Conservation (phyloP, 176 grass and related monocot genomes). For the Tillandsia fasciculata region DNA sequence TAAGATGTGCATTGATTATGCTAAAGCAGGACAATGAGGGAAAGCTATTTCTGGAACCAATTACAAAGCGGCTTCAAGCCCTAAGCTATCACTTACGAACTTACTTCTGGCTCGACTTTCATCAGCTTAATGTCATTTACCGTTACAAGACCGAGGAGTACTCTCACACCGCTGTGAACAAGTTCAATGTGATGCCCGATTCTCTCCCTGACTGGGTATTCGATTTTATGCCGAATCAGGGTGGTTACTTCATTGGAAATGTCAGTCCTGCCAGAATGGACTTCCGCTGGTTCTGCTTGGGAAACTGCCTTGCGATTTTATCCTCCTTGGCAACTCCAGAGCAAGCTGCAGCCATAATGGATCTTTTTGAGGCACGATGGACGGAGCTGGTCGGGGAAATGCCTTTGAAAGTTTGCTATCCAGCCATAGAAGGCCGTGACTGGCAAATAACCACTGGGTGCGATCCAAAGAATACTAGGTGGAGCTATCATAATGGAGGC, state of each 20-base stretch:
- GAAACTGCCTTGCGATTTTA: slow-evolving; percentile 72
- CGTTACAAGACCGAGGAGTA: slow-evolving; percentile 87
- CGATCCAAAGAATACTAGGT: slow-evolving; percentile 71
- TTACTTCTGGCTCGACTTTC: slow-evolving; percentile 68
- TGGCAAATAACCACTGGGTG: slow-evolving; percentile 66
- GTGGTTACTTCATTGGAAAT: slow-evolving; percentile 78
- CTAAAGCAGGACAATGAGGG: slow-evolving; percentile 33
- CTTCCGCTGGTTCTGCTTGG: slow-evolving; percentile 77
- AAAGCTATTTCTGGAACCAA: slow-evolving; percentile 36
- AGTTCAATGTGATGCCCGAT: slow-evolving; percentile 81
- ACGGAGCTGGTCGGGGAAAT: slow-evolving; percentile 61
- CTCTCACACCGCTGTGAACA: slow-evolving; percentile 73
- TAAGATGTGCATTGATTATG: slow-evolving; percentile 41
- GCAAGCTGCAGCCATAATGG: slow-evolving; percentile 62
- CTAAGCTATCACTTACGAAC: slow-evolving; percentile 66
- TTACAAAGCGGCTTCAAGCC: slow-evolving; percentile 55
- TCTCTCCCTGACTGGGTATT: slow-evolving; percentile 80
- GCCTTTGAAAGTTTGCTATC: slow-evolving; percentile 69
- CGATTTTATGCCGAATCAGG: slow-evolving; percentile 63
- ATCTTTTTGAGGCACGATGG: slow-evolving; percentile 68
- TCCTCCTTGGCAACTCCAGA: slow-evolving; percentile 48
- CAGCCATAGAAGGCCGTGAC: slow-evolving; percentile 63
- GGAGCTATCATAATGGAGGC: slow-evolving; percentile 81
- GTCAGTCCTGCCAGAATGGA: slow-evolving; percentile 76
- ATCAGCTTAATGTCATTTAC: slow-evolving; percentile 64